A percentile compares a stretch with the other conserved stretches of the same genome.
Evolutionary conservation across 2,329 filamentous ascomycete genomes (phyloP).

Genomic region (Fusarium continuum): DNA sequence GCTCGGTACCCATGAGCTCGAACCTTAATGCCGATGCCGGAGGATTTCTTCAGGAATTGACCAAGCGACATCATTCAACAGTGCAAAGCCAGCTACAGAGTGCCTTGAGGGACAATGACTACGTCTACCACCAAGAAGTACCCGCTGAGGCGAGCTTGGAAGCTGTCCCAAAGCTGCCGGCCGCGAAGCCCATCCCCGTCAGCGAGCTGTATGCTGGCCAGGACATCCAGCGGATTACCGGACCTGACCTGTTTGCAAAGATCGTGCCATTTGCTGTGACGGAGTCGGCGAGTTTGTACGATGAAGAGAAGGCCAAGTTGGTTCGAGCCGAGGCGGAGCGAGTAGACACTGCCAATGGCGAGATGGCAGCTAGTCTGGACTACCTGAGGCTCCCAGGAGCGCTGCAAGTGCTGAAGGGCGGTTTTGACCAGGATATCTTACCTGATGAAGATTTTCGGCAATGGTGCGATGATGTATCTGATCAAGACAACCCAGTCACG

Average conservation of each 20-base stretch:
- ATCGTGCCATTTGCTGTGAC: conserved; percentile 97
- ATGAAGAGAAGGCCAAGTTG: conserved; percentile 97
- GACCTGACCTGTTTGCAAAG: conserved; percentile 95
- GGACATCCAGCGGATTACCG: conserved; percentile 96
- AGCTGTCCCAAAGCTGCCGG: conserved; percentile 87
- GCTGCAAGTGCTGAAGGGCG: conserved; percentile 90
- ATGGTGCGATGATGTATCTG: conserved; percentile 93
- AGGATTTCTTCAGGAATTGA: conserved; percentile 76
- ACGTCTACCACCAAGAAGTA: conserved; percentile 95
- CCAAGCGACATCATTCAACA: conserved; percentile 81
- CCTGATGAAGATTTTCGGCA: conserved; percentile 91
- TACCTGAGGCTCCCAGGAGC: conserved; percentile 91
- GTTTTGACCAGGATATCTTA: conserved; percentile 86
- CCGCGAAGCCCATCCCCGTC: conserved; percentile 95
- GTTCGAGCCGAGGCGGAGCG: conserved; percentile 92
- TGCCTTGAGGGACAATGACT: conserved; percentile 92
- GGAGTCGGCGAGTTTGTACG: conserved; percentile 95
- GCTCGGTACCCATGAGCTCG: conserved; percentile 78
- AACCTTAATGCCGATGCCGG: conserved; percentile 87
- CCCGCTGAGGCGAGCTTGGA: conserved; percentile 84
- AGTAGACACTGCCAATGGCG: conserved; percentile 90
- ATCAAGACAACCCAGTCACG: conserved; percentile 79
- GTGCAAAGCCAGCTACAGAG: conserved; percentile 83
- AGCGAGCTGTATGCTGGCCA: conserved; percentile 97
- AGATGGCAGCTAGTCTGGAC: conserved; percentile 95